Conservation (phyloP, 352 stramenopile genomes). For the Phytophthora europaea region DNA sequence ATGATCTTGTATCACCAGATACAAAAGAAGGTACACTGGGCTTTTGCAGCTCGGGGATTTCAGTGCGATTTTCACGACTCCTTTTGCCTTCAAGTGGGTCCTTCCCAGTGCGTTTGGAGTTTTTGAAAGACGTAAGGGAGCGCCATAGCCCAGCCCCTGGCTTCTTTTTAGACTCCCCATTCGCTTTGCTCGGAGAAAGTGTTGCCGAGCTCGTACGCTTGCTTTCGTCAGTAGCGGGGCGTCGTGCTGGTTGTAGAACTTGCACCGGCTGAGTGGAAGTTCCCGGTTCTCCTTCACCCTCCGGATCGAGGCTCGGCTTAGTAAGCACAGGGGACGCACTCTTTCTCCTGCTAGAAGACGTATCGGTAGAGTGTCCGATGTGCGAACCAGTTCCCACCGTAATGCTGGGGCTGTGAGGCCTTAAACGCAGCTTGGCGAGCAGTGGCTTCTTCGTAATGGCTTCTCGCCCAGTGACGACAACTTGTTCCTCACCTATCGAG, state of each 20-base stretch:
- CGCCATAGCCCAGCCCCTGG: conserved; percentile 43
- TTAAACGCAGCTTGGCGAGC: conserved; percentile 63
- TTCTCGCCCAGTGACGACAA: background rate
- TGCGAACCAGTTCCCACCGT: conserved; percentile 20
- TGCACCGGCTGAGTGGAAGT: conserved; percentile 15
- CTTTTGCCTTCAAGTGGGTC: conserved; percentile 31
- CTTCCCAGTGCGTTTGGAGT: conserved; percentile 42
- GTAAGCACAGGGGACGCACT: conserved; percentile 13
- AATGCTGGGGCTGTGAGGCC: conserved; percentile 53
- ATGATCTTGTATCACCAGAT: background rate
- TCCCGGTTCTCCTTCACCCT: background rate
- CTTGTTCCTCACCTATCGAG: conserved; percentile 10
- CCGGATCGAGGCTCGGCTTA: conserved; percentile 13
- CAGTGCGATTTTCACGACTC: conserved; percentile 12
- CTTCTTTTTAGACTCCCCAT: conserved; percentile 33
- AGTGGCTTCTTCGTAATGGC: conserved; percentile 51
- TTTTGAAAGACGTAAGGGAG: conserved; percentile 50
- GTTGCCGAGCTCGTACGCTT: conserved; percentile 13
- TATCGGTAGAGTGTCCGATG: background rate
- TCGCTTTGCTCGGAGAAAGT: conserved; percentile 16
- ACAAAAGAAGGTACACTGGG: conserved; percentile 3
- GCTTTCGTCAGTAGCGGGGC: conserved; percentile 18
- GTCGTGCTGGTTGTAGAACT: conserved; percentile 16
- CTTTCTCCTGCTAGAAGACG: conserved; percentile 7
- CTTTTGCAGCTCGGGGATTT: conserved; percentile 26